Base-by-base conservation (phyloP, 2,329 filamentous ascomycete genomes). In the Xenosphaeropsis pyriputrescens region DNA sequence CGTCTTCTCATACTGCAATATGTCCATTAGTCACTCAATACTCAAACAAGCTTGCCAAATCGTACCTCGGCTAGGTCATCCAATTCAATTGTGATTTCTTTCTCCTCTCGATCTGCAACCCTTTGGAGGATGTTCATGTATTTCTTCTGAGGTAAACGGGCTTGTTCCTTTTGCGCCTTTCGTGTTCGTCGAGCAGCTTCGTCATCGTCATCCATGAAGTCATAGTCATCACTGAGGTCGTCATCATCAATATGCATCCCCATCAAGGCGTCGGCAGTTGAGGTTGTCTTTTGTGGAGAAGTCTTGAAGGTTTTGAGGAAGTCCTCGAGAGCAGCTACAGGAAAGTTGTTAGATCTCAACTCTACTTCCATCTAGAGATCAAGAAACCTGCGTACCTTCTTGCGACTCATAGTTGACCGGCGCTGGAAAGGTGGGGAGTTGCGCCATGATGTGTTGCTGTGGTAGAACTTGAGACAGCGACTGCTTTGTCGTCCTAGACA, bases 241-340 rank as follows among this genome's bases (percentile, higher is more conserved):
- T 93, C 81, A 53, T 85, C 88, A 57, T 86, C 81, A 46, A 98
- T 82, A 53, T 82, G 82, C 51, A 98, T 75, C 47, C 80, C 77
- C 49, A 85, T 77, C 35, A 98, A 71, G 33, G 86, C 86, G 56
- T 88, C 79, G 30, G 84, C 77, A 47, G 93, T 76, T 42, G 79
- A 78, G 46, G 89, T 75, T 43, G 80, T 72, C 42, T 69, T 72
- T 58, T 68, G 75, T 40, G 65, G 81, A 54, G 68, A 78, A 39
- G 79, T 79, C 65, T 98, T 96, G 75, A 93, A 98, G 45, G 77
- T 76, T 50, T 72, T 67, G 45, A 98, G 68, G 57, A 98, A 98
- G 53, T 82, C 77, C 61, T 93, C 79, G 59, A 98, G 91, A 36
- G 81, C 80, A 50, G 60, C 83, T 89, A 34, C 39, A 14, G 5